These are phyloP conservation scores for Bruguiera gymnorhiza DNA, from an alignment of 345 rosid genomes.

Conservation along the genomic window DNA sequence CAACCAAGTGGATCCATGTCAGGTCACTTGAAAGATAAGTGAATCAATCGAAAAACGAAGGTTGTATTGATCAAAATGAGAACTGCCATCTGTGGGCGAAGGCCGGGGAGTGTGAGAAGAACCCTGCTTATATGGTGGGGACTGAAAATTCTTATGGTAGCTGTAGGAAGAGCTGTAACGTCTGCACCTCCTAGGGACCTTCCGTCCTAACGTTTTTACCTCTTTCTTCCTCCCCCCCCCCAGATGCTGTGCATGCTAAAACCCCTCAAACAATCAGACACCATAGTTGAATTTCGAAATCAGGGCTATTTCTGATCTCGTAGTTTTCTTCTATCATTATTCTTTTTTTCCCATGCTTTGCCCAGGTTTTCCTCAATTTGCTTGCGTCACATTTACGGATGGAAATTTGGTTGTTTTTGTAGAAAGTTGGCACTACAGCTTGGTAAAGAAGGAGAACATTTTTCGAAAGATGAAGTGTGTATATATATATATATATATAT, in stretches of 20 bases:
- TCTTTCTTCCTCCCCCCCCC: background rate
- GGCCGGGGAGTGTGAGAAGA: slow-evolving; percentile 69
- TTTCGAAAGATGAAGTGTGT: too few species aligned
- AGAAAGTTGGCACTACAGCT: too few species aligned
- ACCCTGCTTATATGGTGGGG: slow-evolving; percentile 74
- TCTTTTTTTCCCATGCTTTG: too few species aligned
- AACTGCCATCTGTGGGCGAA: slow-evolving; percentile 63
- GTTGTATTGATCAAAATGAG: slow-evolving; percentile 50
- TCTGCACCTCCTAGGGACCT: slow-evolving; percentile 41
- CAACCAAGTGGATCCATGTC: slow-evolving; percentile 96
- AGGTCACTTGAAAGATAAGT: slow-evolving; percentile 41
- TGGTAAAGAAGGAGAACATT: too few species aligned
- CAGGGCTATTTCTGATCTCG: too few species aligned
- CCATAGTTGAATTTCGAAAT: too few species aligned
- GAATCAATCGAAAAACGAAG: slow-evolving; percentile 4
- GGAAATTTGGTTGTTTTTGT: too few species aligned
- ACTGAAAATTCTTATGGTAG: slow-evolving; percentile 36
- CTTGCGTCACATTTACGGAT: too few species aligned
- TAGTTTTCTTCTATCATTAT: too few species aligned
- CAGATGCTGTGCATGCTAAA: background rate
- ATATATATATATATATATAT: too few species aligned
- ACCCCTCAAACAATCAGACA: too few species aligned
- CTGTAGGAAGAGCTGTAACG: slow-evolving; percentile 87
- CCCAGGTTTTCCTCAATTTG: too few species aligned
- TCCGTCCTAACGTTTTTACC: background rate